Percentiles rank a stretch among this genome's conserved stretches.
Evolutionary conservation across 2,329 filamentous ascomycete genomes (phyloP).

Genomic region (Tolypocladium tundrense): DNA sequence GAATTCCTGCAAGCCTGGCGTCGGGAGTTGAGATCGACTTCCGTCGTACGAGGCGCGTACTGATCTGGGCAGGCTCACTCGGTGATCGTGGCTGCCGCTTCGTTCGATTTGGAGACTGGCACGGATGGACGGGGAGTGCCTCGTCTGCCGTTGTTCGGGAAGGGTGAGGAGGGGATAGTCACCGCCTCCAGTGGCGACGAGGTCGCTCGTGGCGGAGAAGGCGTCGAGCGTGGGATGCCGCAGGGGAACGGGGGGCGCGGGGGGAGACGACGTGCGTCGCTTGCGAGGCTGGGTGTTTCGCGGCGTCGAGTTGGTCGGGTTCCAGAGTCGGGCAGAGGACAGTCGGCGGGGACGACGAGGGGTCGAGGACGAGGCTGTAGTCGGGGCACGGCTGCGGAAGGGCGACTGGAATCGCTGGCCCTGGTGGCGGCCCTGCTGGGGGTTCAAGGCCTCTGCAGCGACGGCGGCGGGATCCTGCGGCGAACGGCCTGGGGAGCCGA

Average conservation of each 20-base stretch:
- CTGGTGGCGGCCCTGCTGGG: slow-evolving; percentile 2
- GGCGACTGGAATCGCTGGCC: slow-evolving; percentile 12
- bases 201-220: slow-evolving; percentile 24
- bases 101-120: slow-evolving; percentile 42
- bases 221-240: slow-evolving; percentile 31
- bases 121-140: slow-evolving; percentile 30
- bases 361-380: not conserved
- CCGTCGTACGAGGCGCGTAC: slow-evolving; percentile 44
- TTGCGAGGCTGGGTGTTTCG: slow-evolving; percentile 24
- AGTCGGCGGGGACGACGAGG: slow-evolving; percentile 26
- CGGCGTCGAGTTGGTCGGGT: slow-evolving; percentile 50
- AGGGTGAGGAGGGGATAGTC: slow-evolving; percentile 42
- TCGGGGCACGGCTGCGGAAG: slow-evolving; percentile 32
- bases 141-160: slow-evolving; percentile 37
- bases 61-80: slow-evolving; percentile 43
- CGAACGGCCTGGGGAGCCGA: not conserved
- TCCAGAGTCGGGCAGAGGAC: slow-evolving; percentile 45
- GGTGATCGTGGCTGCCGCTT: slow-evolving; percentile 32
- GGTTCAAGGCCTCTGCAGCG: not conserved
- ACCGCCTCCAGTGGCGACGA: slow-evolving; percentile 27
- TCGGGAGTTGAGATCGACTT: slow-evolving; percentile 26
- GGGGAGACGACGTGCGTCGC: slow-evolving; percentile 43
- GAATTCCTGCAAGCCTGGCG: slow-evolving; percentile 11
- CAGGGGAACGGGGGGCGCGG: slow-evolving; percentile 40
- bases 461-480: not conserved